Base-by-base conservation (phyloP, 768 basidiomycete genomes). In the Xerocomus brunneocitrinus region DNA sequence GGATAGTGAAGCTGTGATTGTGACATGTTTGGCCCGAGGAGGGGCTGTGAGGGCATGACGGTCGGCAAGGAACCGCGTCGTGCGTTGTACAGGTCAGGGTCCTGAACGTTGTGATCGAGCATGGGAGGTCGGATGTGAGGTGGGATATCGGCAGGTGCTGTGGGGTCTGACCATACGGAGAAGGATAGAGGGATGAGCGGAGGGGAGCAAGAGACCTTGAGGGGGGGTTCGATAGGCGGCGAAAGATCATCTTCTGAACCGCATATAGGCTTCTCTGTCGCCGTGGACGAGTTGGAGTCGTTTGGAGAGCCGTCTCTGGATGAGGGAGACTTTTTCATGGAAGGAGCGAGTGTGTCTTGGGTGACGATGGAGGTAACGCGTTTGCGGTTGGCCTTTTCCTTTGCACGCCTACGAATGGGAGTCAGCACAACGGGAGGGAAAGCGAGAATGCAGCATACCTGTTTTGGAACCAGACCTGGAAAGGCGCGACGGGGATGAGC, bases 381-480 rank as follows among this genome's bases (percentile, higher is more conserved):
- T 73, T 76, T 45, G 74, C 80, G 72, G 75, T 81, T 62, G 65
- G 75, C 80, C 68, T 93, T 93, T 68, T 89, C 88, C 71, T 93
- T 93, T 49, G 91, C 91, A 52, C 91, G 86, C 52, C 89, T 88
- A 67, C 31, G 53, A 22, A 49, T 38, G 55, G 58, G 35, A 1
- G 50, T 66, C 22, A 59, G 58, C 12, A 42, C 6, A 22, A 53
- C 45, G 41, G 50, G 49, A n/a, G 52, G 43, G 58, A 14, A 55
- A 19, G 22, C 42, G 41, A 32, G 3, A 56, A 40, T 43, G 54
- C 32, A 45, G 63, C 66, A 52, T 62, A 88, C 85, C 89, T 78
- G 67, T 93, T 93, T 72, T 93, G 90, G 69, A 92, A 92, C 90
- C 89, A 91, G 25, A 91, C 95, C 83, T 95, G 74, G 56, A 52